Percentiles rank a stretch among this genome's conserved stretches.
These are phyloP conservation scores for Paramecium pentaurelia DNA, from an alignment of 73 alveolate genomes.

Conservation along the genomic window DNA sequence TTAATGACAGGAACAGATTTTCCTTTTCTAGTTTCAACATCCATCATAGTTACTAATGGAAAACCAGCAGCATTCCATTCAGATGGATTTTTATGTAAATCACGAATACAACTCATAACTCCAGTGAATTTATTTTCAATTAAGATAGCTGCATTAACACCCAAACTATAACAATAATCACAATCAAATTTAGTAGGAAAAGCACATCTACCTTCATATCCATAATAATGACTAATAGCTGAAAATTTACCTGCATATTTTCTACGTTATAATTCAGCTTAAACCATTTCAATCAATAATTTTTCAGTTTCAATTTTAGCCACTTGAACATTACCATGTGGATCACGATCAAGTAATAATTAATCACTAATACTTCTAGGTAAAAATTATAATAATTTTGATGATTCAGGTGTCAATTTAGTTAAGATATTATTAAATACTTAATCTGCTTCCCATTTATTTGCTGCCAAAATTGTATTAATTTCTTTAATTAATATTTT, in stretches of 20 bases:
- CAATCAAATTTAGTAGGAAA: constrained; percentile 97
- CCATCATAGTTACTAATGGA: constrained; percentile 81
- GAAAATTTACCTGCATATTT: constrained; percentile 72
- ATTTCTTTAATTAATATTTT: constrained; percentile 62
- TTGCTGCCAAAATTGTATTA: neutral
- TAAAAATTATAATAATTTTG: constrained; percentile 66
- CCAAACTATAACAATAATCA: constrained; percentile 94
- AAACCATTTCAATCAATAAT: constrained; percentile 85
- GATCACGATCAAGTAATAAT: constrained; percentile 97
- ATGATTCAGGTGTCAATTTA: neutral
- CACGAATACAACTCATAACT: constrained; percentile 71
- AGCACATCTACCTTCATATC: constrained; percentile 98
- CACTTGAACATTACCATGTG: constrained; percentile 94
- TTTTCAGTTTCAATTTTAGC: constrained; percentile 98
- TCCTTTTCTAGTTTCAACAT: constrained; percentile 90
- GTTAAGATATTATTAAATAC: constrained; percentile 64
- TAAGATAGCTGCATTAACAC: constrained; percentile 83
- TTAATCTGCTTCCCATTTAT: constrained; percentile 48
- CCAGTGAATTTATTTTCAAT: constrained; percentile 71
- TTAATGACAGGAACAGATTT: constrained; percentile 81
- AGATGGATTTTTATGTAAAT: constrained; percentile 60
- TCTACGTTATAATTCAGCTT: constrained; percentile 83
- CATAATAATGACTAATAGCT: constrained; percentile 87
- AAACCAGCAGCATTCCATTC: constrained; percentile 88
- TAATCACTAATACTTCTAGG: constrained; percentile 93